phyloP scores from a whole-genome alignment of 495 filamentous ascomycete genomes.

The Hypoxylon fragiforme region DNA sequence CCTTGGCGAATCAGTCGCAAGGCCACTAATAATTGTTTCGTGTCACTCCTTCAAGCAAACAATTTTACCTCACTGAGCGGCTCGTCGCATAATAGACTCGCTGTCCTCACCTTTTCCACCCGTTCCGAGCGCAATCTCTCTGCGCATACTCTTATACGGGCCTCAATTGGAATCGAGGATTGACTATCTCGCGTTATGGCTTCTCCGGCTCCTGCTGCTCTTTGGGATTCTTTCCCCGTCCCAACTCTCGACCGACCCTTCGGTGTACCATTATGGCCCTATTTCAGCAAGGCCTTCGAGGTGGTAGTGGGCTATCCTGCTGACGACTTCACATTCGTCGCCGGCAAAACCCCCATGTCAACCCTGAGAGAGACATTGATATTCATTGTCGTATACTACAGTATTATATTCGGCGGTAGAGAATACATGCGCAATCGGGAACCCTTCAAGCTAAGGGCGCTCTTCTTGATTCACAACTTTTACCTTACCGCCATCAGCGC shows the following conservation, averaged over 20 bases:
- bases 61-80: slow-evolving; percentile 7
- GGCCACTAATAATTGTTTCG: slow-evolving; percentile 13
- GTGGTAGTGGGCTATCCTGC: slow-evolving; percentile 70
- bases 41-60: slow-evolving; percentile 42
- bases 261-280: slow-evolving; percentile 88
- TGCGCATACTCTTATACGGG: slow-evolving; percentile 10
- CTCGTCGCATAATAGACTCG: slow-evolving; percentile 14
- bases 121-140: slow-evolving; percentile 19
- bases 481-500: slow-evolving; percentile 72
- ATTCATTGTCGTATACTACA: slow-evolving; percentile 71
- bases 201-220: slow-evolving; percentile 51
- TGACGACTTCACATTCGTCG: slow-evolving; percentile 68
- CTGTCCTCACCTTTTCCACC: slow-evolving; percentile 1
- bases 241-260: slow-evolving; percentile 92
- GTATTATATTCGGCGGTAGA: slow-evolving; percentile 74
- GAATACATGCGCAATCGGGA: slow-evolving; percentile 71
- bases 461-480: slow-evolving; percentile 83
- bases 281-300: slow-evolving; percentile 85
- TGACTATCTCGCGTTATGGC: slow-evolving; percentile 41
- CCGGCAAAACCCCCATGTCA: slow-evolving; percentile 70
- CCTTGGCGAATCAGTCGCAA: slow-evolving; percentile 12
- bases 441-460: slow-evolving; percentile 65
- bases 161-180: slow-evolving; percentile 9
- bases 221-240: slow-evolving; percentile 66
- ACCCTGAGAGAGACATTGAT: slow-evolving; percentile 66